Evolutionary conservation across 495 filamentous ascomycete species (phyloP).

Genomic region (Baudoinia panamericana): DNA sequence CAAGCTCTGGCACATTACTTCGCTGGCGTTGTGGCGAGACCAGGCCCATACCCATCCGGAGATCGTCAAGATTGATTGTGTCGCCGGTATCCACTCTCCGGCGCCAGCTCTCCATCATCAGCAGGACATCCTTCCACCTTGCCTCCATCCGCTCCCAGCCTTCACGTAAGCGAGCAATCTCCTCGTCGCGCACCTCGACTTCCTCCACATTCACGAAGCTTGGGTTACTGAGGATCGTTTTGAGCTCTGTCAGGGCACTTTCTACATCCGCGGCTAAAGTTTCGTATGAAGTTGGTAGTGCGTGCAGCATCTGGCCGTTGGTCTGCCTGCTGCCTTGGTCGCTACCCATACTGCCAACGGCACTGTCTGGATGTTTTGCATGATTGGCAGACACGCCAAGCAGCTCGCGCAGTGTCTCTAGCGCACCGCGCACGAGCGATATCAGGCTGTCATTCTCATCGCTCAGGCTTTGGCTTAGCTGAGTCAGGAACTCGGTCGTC

Average conservation of each 20-base stretch:
- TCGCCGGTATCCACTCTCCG: slow-evolving; percentile 69
- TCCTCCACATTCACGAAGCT: slow-evolving; percentile 95
- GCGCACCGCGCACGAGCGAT: slow-evolving; percentile 53
- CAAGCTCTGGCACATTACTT: background rate
- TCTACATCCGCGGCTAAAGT: slow-evolving; percentile 61
- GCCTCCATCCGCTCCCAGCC: slow-evolving; percentile 87
- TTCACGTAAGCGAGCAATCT: slow-evolving; percentile 65
- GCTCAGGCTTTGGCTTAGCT: slow-evolving; percentile 73
- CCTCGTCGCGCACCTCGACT: slow-evolving; percentile 77
- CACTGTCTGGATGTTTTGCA: slow-evolving; percentile 5
- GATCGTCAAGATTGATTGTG: slow-evolving; percentile 69
- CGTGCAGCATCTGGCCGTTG: slow-evolving; percentile 24
- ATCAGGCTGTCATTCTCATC: slow-evolving; percentile 88
- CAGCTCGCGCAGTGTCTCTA: slow-evolving; percentile 60
- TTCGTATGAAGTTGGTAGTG: slow-evolving; percentile 50
- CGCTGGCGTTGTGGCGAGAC: slow-evolving; percentile 11
- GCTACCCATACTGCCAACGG: slow-evolving; percentile 14
- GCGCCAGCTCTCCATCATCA: slow-evolving; percentile 88
- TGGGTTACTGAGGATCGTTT: slow-evolving; percentile 77
- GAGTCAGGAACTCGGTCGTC: slow-evolving; percentile 83
- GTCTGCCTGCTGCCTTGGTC: slow-evolving; percentile 33
- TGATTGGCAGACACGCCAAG: slow-evolving; percentile 48
- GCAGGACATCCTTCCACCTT: slow-evolving; percentile 77
- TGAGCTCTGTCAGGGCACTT: slow-evolving; percentile 60
- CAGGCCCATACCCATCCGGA: slow-evolving; percentile 53